Evolutionary conservation across 2,329 filamentous ascomycete genomes (phyloP), one percentile per base, ranked within the genome.

Genomic region (Fusarium dimerum): DNA sequence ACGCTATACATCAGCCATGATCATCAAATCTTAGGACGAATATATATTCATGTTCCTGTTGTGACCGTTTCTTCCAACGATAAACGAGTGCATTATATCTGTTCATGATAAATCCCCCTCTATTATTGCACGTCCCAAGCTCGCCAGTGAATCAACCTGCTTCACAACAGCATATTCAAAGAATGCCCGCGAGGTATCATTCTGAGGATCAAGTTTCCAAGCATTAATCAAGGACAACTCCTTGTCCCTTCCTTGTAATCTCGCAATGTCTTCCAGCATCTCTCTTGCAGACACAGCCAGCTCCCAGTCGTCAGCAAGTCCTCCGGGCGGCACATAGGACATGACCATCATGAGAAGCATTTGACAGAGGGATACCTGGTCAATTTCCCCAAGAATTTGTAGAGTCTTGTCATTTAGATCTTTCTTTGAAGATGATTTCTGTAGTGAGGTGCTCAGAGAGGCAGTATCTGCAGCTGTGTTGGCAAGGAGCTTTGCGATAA

Each of bases 331-430:
- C 2, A 70, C 74, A 43, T 76, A 73, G 30, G 72, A 67, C 17
- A 77, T 56, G 12, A 79, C 71, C 60, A 85, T 72, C 38, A 76
- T 68, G 48, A 84, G 68, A 13, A 85, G 63, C 49, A 77, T 77
- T 59, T 85, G 80, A 55, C 78, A 79, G 45, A 83, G 68, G 10
- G 76, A 78, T 3, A 81, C 73, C 55, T 80, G 79, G 51, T 84
- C 81, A 10, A 79, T 74, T 15, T 73, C 71, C 5, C 66, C 63
- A 16, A 83, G 60, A 0, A 64, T 54, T 17, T 73, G 59, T 1
- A 68, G 59, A 13, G 60, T 56, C 45, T 61, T 51, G 42, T 59
- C 43, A 17, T 64, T 61, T n/a, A 69, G 45, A 47, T 53, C 48
- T 40, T 55, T 53, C 2, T 54, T 57, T 3, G 45, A 54, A 2